Base-by-base conservation (phyloP, 176 grass and related monocot species). In the Puya raimondii region DNA sequence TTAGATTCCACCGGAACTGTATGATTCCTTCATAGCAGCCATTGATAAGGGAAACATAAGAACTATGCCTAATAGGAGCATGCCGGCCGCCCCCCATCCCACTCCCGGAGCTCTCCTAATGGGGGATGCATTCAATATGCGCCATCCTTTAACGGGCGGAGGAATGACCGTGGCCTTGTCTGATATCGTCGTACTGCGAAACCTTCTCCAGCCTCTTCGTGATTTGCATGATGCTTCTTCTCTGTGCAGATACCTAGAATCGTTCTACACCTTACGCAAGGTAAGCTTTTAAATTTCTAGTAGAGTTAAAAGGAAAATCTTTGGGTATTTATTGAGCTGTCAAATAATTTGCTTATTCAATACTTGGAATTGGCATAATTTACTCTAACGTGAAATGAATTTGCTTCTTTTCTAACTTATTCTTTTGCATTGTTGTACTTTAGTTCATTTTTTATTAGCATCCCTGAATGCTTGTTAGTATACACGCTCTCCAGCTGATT, bases 51-150 rank as follows among this genome's bases (percentile, higher is more conserved):
- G 90, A 81, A 91, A 77, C 85, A 99, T 93, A 79, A 90, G 94
- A 76, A 92, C 90, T 58, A 89, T 92, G 84, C 90, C 89, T 59
- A 99, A 99, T 63, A 80, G 90, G 71, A 93, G 86, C 82, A 99
- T 99, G 94, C 82, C 90, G 10, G 94, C 94, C 11, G 87, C 87
- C 8, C 94, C 94, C 14, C 94, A 84, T 77, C 86, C 94, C 11
- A 99, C 90, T 10, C 87, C 94, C 61, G 94, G 94, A 20, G 94
- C 94, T 9, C 90, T 99, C 59, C 56, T 99, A 77, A 93, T 99
- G 90, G 94, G 94, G 22, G 94, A 99, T 86, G 94, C 94, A 12
- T 99, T 99, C 85, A 99, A 99, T 54, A 99, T 99, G 94, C 78
- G 94, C 4, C 94, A 99, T 64, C 94, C 94, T 71, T 78, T 99